phyloP scores from a whole-genome alignment of 2,329 filamentous ascomycete species.

The Claviceps paspali region DNA sequence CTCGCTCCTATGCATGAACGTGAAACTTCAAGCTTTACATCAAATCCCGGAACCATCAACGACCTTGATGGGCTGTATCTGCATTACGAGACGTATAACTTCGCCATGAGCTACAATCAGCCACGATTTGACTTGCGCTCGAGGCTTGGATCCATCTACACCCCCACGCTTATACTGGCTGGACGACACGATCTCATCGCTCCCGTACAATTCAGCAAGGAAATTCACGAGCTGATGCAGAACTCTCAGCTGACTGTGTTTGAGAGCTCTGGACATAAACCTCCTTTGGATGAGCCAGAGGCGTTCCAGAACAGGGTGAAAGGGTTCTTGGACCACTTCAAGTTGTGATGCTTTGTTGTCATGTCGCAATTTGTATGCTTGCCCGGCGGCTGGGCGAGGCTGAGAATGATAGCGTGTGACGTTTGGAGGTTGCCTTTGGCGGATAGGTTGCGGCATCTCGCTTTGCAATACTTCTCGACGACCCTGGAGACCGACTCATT shows the following conservation, averaged over 20 bases:
- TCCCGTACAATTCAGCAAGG: constrained; percentile 10
- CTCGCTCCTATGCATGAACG: constrained; percentile 10
- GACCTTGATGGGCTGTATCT: constrained; percentile 1
- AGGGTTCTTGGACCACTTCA: constrained; percentile 4
- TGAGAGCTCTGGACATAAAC: constrained; percentile 6
- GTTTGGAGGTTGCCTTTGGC: background rate
- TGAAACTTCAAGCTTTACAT: background rate
- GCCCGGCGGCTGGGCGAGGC: background rate
- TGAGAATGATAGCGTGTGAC: background rate
- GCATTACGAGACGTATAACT: constrained; percentile 12
- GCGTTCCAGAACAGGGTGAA: constrained; percentile 7
- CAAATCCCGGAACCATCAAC: background rate
- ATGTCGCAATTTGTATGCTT: background rate
- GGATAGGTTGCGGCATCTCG: background rate
- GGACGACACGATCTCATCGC: constrained; percentile 11
- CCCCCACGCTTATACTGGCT: constrained; percentile 10
- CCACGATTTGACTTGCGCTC: constrained; percentile 11
- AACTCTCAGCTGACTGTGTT: constrained; percentile 10
- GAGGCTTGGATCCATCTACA: constrained; percentile 7
- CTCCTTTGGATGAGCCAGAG: constrained; percentile 10
- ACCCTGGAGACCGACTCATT: background rate
- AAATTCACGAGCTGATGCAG: constrained; percentile 8
- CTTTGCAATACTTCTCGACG: background rate
- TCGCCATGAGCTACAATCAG: constrained; percentile 10
- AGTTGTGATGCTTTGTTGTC: background rate